These are phyloP conservation scores for Daldinia bambusicola DNA, from an alignment of 495 filamentous ascomycete species.

Conservation along the genomic window DNA sequence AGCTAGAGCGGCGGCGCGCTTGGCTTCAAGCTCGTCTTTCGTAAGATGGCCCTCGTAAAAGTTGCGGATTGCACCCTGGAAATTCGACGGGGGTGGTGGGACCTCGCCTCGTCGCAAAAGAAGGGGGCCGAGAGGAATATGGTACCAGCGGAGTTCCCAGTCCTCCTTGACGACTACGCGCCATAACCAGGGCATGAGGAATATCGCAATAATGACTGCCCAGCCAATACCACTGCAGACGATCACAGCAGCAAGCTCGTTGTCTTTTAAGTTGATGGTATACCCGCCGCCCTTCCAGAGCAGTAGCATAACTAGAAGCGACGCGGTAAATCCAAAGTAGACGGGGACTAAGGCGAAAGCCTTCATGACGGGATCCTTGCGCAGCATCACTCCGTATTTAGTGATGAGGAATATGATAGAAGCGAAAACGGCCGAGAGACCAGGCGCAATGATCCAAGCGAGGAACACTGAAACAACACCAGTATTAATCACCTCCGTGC, in stretches of 20 bases:
- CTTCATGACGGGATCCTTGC: constrained; percentile 65
- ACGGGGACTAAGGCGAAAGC: constrained; percentile 68
- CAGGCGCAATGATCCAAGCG: constrained; percentile 70
- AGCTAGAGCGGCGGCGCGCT: constrained; percentile 42
- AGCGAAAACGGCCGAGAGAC: constrained; percentile 66
- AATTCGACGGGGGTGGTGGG: constrained; percentile 56
- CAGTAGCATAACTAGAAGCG: constrained; percentile 71
- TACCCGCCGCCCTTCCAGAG: constrained; percentile 64
- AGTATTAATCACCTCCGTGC: constrained; percentile 61
- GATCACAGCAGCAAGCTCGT: constrained; percentile 65
- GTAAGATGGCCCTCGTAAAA: constrained; percentile 65
- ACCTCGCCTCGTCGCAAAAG: constrained; percentile 62
- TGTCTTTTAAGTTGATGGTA: constrained; percentile 58
- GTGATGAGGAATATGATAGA: constrained; percentile 70
- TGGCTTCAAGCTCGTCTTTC: constrained; percentile 58
- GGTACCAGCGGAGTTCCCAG: constrained; percentile 65
- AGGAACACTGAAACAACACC: constrained; percentile 69
- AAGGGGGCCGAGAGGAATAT: constrained; percentile 66
- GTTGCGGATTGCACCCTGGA: constrained; percentile 57
- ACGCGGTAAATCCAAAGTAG: constrained; percentile 69
- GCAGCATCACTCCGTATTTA: constrained; percentile 71
- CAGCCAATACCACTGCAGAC: constrained; percentile 67
- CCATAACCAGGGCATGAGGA: constrained; percentile 72
- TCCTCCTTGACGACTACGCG: constrained; percentile 67
- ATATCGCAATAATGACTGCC: constrained; percentile 61